Conservation (phyloP, 345 rosid species). For the Rhizophora apiculata region DNA sequence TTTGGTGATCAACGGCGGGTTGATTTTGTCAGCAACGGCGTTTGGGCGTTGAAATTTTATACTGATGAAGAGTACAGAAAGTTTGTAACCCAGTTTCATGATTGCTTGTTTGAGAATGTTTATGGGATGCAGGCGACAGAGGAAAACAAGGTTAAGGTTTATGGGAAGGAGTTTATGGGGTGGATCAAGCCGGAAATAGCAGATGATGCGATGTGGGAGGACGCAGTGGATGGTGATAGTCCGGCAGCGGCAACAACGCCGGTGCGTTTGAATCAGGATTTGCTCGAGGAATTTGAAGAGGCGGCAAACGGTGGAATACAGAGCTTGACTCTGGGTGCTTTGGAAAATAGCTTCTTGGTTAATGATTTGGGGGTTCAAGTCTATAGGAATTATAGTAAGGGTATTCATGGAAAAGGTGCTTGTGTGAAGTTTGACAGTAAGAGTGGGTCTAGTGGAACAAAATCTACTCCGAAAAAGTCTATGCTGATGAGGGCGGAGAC, state of each 20-base stretch:
- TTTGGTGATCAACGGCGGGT: slow-evolving; percentile 76
- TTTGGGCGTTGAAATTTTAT: slow-evolving; percentile 86
- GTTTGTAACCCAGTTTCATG: slow-evolving; percentile 65
- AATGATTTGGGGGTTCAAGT: slow-evolving; percentile 87
- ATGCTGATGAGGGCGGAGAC: slow-evolving; percentile 94
- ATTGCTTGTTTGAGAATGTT: slow-evolving; percentile 82
- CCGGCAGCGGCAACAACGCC: slow-evolving; percentile 22
- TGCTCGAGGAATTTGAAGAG: slow-evolving; percentile 86
- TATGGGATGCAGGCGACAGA: slow-evolving; percentile 61
- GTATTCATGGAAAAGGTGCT: slow-evolving; percentile 79
- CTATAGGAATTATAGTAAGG: slow-evolving; percentile 60
- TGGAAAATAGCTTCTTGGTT: slow-evolving; percentile 90
- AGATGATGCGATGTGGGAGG: slow-evolving; percentile 94
- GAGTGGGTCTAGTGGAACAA: slow-evolving; percentile 24
- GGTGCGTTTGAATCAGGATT: slow-evolving; percentile 32
- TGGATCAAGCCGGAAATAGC: slow-evolving; percentile 90
- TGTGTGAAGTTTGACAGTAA: slow-evolving; percentile 52
- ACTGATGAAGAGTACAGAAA: slow-evolving; percentile 61
- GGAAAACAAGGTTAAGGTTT: slow-evolving; percentile 64
- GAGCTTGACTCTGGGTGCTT: slow-evolving; percentile 76
- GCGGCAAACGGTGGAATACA: slow-evolving; percentile 90
- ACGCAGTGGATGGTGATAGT: slow-evolving; percentile 50
- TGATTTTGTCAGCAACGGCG: slow-evolving; percentile 68
- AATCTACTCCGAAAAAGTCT: slow-evolving; percentile 69
- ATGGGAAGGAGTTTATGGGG: slow-evolving; percentile 84